Evolutionary conservation across 2,329 filamentous ascomycete species (phyloP), one percentile per base, ranked within the genome.

Genomic region (Parasarocladium wereldwijsianum): DNA sequence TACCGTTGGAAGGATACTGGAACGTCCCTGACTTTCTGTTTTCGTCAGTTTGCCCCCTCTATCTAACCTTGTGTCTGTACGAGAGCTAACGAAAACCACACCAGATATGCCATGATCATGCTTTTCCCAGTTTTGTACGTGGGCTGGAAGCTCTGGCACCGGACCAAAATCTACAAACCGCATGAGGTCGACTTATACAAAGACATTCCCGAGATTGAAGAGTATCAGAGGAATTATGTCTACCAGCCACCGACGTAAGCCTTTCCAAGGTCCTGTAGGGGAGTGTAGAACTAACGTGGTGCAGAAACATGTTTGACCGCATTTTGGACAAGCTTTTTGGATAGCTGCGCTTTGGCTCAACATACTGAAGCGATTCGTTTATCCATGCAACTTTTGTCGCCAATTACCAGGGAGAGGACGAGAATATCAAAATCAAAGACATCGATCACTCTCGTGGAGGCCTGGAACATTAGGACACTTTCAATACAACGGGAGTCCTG

Each of bases 111-210:
- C 28, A 83, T 82, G 64, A 67, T 86, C 29, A 67, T 66, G 5
- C 53, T 84, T 2, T 83, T 81, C 44, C 79, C 78, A 0, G 39
- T 74, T 0, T 54, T 87, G 3, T 86, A 70, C 46, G 24, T 76
- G 3, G 70, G 67, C 5, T 87, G 78, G 74, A 90, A 87, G 50
- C 17, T 81, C 6, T 40, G 73, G 34, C 73, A 79, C 48, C 66
- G 60, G 44, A 81, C 77, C 0, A 68, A 61, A 31, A 62, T 67
- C 34, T 46, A 60, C 30, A 62, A 58, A 34, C 58, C 71, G 0
- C 51, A 64, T 10, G 67, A 81, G 31, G 66, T 75, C 1, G 76
- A 84, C 45, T 50, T 83, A 16, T 47, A 60, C 9, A 64, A 65
- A 30, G 74, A 76, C 37, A 44, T 79, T 11, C 70, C 67, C 1